Percentiles rank a stretch among this genome's conserved stretches.
phyloP scores from a whole-genome alignment of 1,284 basidiomycete species.

The Leccinum subrobustum region DNA sequence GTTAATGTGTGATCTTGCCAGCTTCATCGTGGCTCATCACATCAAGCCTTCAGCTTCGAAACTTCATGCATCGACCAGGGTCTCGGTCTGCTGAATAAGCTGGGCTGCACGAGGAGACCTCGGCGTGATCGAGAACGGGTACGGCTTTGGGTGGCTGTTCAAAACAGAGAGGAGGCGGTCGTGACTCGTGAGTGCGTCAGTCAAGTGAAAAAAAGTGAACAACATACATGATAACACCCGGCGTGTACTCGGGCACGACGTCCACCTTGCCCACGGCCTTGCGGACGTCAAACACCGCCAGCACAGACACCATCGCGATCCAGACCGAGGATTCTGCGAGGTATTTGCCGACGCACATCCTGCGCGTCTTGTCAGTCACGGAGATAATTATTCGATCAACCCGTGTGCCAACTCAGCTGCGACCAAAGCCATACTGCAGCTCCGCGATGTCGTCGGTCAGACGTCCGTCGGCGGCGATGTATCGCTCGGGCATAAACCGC shows the following conservation, averaged over 20 bases:
- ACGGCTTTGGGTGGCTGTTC: slow-evolving; percentile 18
- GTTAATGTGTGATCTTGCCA: not conserved
- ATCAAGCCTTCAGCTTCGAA: not conserved
- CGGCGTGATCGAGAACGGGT: slow-evolving; percentile 29
- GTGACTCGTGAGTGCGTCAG: not conserved
- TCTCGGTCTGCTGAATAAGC: slow-evolving; percentile 15
- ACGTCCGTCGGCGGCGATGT: slow-evolving; percentile 21
- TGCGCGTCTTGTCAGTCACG: slow-evolving; percentile 8
- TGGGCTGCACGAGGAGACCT: slow-evolving; percentile 21
- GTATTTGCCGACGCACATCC: slow-evolving; percentile 46
- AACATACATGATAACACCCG: slow-evolving; percentile 50
- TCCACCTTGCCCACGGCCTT: slow-evolving; percentile 32
- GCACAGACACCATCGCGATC: slow-evolving; percentile 44
- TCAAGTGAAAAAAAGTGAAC: not conserved
- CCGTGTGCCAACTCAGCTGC: slow-evolving; percentile 25
- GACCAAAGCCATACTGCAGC: slow-evolving; percentile 43
- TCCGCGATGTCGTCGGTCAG: slow-evolving; percentile 36
- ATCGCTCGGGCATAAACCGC: slow-evolving; percentile 35
- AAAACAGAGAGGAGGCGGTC: not conserved
- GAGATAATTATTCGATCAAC: not conserved
- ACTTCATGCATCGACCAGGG: not conserved
- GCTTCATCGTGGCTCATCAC: not conserved
- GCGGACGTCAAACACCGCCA: slow-evolving; percentile 39
- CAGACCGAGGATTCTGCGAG: slow-evolving; percentile 43
- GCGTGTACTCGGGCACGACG: slow-evolving; percentile 46